Percentiles rank a stretch among this genome's conserved stretches.
Evolutionary conservation across 352 stramenopile species (phyloP).

Genomic region (Globisporangium emineosum): DNA sequence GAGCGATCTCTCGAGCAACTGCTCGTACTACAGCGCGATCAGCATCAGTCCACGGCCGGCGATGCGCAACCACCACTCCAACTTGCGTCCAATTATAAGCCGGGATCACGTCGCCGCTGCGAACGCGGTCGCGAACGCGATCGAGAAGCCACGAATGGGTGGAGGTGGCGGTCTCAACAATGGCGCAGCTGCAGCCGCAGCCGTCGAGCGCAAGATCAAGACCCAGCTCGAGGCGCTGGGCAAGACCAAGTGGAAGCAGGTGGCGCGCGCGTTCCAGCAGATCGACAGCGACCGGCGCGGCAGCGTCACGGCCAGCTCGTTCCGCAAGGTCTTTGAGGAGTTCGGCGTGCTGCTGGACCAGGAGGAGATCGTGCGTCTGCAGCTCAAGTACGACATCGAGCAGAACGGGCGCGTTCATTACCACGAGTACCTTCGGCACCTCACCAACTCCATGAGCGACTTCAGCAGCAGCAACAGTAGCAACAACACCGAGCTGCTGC

Average conservation of each 20-base stretch:
- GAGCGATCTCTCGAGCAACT: conserved; percentile 74
- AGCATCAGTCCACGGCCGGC: conserved; percentile 56
- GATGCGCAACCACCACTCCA: conserved; percentile 18
- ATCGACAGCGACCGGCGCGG: conserved; percentile 56
- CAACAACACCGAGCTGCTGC: conserved; percentile 19
- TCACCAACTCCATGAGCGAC: conserved; percentile 57
- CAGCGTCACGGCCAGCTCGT: conserved; percentile 37
- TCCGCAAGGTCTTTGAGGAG: conserved; percentile 64
- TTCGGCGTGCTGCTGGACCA: conserved; percentile 47
- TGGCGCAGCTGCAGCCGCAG: conserved; percentile 31
- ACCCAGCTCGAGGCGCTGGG: conserved; percentile 43
- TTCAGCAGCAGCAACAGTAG: conserved; percentile 6
- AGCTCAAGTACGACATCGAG: conserved; percentile 75
- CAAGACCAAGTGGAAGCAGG: conserved; percentile 55
- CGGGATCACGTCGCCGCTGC: conserved; percentile 40
- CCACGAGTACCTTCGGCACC: conserved; percentile 53
- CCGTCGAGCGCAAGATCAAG: conserved; percentile 65
- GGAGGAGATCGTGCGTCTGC: conserved; percentile 62
- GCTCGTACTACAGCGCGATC: conserved; percentile 75
- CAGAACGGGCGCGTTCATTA: conserved; percentile 71
- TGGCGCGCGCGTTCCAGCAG: conserved; percentile 55
- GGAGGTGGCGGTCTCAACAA: conserved; percentile 6
- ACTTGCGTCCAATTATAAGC: conserved; percentile 22
- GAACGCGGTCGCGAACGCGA: conserved; percentile 45
- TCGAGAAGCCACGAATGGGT: conserved; percentile 28